These are phyloP conservation scores for Teunomyces funiuensis DNA, from an alignment of 805 yeast species.

Conservation along the genomic window DNA sequence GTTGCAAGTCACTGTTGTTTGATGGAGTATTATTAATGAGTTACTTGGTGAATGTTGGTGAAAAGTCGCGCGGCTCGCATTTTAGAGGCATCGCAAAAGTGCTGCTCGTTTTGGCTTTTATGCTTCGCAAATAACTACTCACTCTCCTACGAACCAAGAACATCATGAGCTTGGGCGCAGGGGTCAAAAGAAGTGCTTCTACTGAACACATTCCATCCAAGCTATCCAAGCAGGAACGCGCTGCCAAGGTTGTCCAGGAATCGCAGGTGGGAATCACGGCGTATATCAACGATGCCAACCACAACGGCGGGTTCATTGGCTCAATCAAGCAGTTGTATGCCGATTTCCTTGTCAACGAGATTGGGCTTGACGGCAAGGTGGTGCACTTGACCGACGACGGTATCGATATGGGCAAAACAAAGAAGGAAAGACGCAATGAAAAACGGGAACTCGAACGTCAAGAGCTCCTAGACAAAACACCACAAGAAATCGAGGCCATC, in stretches of 20 bases:
- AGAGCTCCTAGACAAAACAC: constrained; percentile 28
- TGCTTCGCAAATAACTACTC: constrained; percentile 10
- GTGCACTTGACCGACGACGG: constrained; percentile 79
- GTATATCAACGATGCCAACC: constrained; percentile 50
- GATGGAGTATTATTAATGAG: too few relatives aligned
- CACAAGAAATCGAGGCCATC: constrained; percentile 32
- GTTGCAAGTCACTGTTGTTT: too few relatives aligned
- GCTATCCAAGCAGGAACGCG: constrained; percentile 17
- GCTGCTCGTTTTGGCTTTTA: too few relatives aligned
- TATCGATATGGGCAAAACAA: constrained; percentile 44
- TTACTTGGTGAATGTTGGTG: too few relatives aligned
- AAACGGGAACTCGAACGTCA: constrained; percentile 40
- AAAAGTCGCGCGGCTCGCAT: too few relatives aligned
- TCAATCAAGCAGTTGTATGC: constrained; percentile 84
- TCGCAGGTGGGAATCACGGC: constrained; percentile 84
- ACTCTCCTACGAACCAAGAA: constrained; percentile 5
- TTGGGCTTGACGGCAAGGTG: constrained; percentile 64
- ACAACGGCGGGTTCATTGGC: constrained; percentile 65
- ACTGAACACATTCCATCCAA: background rate
- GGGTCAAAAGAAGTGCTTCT: constrained; percentile 12
- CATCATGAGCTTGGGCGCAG: constrained; percentile 1
- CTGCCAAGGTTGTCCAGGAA: constrained; percentile 56
- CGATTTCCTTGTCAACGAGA: constrained; percentile 92
- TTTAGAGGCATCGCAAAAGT: too few relatives aligned
- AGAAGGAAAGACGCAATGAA: constrained; percentile 49